These are phyloP conservation scores for Ustilago loliicola DNA, from an alignment of 1,284 basidiomycete genomes.

Conservation along the genomic window DNA sequence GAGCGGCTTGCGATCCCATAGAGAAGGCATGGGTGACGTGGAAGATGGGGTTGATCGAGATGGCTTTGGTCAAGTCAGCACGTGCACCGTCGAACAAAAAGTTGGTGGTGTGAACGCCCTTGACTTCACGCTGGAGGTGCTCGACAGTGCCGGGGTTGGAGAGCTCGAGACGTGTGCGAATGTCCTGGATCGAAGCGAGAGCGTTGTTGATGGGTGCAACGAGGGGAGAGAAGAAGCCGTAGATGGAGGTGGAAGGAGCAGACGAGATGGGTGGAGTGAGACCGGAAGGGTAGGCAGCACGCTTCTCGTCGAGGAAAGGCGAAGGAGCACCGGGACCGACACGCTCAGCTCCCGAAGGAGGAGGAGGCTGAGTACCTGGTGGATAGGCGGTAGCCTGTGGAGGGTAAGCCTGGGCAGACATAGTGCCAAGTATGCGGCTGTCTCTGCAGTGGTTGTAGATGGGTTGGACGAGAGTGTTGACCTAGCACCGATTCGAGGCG, in stretches of 20 bases:
- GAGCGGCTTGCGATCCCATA: conserved; percentile 75
- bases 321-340: conserved; percentile 39
- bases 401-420: conserved; percentile 44
- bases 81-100: conserved; percentile 96
- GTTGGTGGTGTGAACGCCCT: conserved; percentile 88
- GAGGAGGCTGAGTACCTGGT: conserved; percentile 43
- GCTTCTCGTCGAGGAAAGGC: conserved; percentile 53
- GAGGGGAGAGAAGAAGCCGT: conserved; percentile 59
- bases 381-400: conserved; percentile 51
- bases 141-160: conserved; percentile 68
- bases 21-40: conserved; percentile 97
- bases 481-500: not conserved
- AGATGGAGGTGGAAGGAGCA: conserved; percentile 48
- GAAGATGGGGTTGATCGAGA: conserved; percentile 94
- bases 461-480: not conserved
- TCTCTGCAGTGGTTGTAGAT: not conserved
- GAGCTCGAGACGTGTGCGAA: conserved; percentile 59
- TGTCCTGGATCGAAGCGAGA: conserved; percentile 49
- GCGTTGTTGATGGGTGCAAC: conserved; percentile 54
- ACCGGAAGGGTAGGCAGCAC: conserved; percentile 42
- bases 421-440: not conserved
- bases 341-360: conserved; percentile 49
- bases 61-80: conserved; percentile 93
- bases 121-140: conserved; percentile 65
- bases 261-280: conserved; percentile 48